Evolutionary conservation across 179 eudicot species (phyloP).

Genomic region (Spergularia azorica): DNA sequence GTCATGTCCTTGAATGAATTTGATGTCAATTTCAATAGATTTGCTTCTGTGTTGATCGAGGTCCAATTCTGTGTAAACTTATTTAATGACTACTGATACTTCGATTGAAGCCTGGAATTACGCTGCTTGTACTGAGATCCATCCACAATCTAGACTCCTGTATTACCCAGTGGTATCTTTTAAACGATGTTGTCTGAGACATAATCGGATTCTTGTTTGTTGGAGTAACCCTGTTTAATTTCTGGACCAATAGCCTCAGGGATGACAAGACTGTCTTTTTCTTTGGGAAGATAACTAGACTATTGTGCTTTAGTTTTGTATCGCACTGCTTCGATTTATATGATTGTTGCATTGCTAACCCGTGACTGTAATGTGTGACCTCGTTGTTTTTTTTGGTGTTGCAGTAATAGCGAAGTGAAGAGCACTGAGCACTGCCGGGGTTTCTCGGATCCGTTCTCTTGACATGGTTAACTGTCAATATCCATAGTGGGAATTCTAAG

Average conservation of each 20-base stretch:
- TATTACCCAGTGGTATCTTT: too few species aligned
- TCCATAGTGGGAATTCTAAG: background rate
- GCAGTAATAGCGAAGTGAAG: constrained; percentile 19
- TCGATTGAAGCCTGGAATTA: background rate
- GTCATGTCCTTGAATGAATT: background rate
- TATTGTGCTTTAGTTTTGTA: background rate
- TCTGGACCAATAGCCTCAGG: background rate
- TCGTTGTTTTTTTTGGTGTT: constrained; percentile 8
- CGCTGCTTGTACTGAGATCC: background rate
- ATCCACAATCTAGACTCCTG: background rate
- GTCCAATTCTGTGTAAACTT: background rate
- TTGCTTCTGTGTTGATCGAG: too few species aligned
- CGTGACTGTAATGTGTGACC: background rate
- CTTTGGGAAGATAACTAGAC: too few species aligned
- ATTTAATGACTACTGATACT: background rate
- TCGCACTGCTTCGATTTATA: background rate
- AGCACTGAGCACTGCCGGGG: background rate
- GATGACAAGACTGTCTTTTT: background rate
- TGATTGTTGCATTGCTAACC: background rate
- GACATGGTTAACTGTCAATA: constrained; percentile 11
- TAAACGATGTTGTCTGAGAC: background rate
- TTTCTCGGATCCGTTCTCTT: background rate
- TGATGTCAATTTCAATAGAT: background rate
- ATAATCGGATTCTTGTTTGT: background rate
- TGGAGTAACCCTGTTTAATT: background rate